Conservation (phyloP, 2,329 filamentous ascomycete species). For the Phialophora expanda region DNA sequence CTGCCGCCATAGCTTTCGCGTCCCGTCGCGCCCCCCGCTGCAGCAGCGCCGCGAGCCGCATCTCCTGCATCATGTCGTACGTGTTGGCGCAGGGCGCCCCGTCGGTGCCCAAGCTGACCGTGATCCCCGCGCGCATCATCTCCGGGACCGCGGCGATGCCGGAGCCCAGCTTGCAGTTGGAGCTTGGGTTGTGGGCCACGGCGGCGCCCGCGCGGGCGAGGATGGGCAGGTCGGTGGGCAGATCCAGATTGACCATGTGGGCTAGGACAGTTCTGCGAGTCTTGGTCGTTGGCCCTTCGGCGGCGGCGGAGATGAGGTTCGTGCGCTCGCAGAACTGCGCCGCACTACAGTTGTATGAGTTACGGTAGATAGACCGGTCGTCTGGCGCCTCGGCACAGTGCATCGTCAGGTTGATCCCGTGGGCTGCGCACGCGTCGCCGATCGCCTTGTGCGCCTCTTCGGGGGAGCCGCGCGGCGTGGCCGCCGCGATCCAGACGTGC, state of each 20-base stretch:
- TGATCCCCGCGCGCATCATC: constrained; percentile 52
- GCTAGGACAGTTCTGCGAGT: constrained; percentile 53
- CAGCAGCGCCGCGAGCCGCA: constrained; percentile 58
- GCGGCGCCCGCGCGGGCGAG: constrained; percentile 50
- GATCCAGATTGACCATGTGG: constrained; percentile 59
- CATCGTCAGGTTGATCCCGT: constrained; percentile 55
- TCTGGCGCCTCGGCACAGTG: constrained; percentile 52
- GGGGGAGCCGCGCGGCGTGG: constrained; percentile 54
- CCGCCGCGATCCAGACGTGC: constrained; percentile 56
- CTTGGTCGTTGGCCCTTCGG: neutral
- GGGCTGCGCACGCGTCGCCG: constrained; percentile 48
- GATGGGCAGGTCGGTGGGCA: constrained; percentile 48
- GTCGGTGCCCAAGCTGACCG: constrained; percentile 58
- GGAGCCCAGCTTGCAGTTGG: constrained; percentile 59
- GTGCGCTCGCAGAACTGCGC: constrained; percentile 47
- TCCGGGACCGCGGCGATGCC: constrained; percentile 57
- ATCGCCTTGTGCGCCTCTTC: constrained; percentile 49
- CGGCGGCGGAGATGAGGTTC: constrained; percentile 43
- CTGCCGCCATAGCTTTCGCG: constrained; percentile 52
- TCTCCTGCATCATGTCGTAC: constrained; percentile 60
- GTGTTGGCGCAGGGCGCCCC: constrained; percentile 60
- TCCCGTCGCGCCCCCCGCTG: constrained; percentile 54
- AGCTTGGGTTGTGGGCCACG: constrained; percentile 59
- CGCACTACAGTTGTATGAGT: constrained; percentile 46
- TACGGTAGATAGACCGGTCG: constrained; percentile 39